These are phyloP conservation scores for Trichoderma endophyticum DNA, from an alignment of 2,329 filamentous ascomycete genomes.

Conservation along the genomic window DNA sequence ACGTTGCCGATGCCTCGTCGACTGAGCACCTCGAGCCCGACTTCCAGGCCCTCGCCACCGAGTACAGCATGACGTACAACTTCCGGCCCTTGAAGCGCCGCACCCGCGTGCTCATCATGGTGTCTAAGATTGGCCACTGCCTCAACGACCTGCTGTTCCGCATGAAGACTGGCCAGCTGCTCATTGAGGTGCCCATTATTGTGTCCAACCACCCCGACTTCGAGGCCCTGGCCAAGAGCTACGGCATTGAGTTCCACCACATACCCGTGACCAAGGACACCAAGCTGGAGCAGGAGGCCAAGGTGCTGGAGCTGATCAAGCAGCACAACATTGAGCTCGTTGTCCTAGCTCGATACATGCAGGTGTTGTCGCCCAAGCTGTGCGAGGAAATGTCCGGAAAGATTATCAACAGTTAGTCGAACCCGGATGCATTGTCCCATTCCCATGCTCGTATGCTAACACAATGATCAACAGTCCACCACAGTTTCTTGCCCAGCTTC, in stretches of 20 bases:
- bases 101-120: conserved; percentile 79
- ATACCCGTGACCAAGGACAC: conserved; percentile 77
- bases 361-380: conserved; percentile 71
- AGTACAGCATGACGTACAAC: conserved; percentile 67
- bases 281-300: conserved; percentile 68
- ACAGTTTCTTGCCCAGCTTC: conserved; percentile 81
- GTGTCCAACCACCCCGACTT: conserved; percentile 82
- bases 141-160: conserved; percentile 82
- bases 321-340: conserved; percentile 72
- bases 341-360: conserved; percentile 83
- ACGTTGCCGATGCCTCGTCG: conserved; percentile 32
- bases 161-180: conserved; percentile 68
- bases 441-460: not conserved
- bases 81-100: conserved; percentile 67
- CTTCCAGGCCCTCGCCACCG: conserved; percentile 58
- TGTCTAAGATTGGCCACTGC: conserved; percentile 84
- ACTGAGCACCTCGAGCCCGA: conserved; percentile 52
- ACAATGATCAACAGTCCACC: conserved; percentile 58
- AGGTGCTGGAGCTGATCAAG: conserved; percentile 67
- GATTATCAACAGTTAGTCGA: conserved; percentile 66
- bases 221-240: conserved; percentile 63
- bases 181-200: conserved; percentile 66
- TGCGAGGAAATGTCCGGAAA: conserved; percentile 77
- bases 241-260: conserved; percentile 77
- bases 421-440: not conserved